These are phyloP conservation scores for Isoetes taiwanensis DNA, from an alignment of 75 land plant genomes.

Conservation along the genomic window DNA sequence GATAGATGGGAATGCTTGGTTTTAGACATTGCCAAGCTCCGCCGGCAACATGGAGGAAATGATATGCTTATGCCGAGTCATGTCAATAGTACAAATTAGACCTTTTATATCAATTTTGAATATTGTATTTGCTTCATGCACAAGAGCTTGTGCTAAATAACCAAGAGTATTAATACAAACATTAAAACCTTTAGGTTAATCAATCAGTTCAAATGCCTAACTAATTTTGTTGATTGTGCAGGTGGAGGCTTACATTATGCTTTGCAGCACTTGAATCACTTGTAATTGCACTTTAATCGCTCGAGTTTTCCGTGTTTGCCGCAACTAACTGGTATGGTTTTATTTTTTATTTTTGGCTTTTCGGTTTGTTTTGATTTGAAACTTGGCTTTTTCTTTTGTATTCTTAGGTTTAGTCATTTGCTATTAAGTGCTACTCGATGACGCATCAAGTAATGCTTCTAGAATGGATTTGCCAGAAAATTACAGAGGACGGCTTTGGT, in stretches of 20 bases:
- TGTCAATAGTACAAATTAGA: too few relatives aligned
- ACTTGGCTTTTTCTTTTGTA: neutral
- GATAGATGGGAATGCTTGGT: too few relatives aligned
- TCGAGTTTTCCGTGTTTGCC: conserved; percentile 67
- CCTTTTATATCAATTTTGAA: too few relatives aligned
- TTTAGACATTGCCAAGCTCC: too few relatives aligned
- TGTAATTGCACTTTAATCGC: conserved; percentile 48
- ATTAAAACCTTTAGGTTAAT: too few relatives aligned
- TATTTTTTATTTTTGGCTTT: neutral
- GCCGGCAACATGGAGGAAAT: too few relatives aligned
- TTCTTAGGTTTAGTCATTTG: conserved; percentile 56
- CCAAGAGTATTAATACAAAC: too few relatives aligned
- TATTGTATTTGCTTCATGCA: too few relatives aligned
- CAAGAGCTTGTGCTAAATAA: too few relatives aligned
- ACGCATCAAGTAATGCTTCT: conserved; percentile 71
- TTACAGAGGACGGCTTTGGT: conserved; percentile 96
- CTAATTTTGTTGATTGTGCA: conserved; percentile 34
- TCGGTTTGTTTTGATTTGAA: neutral
- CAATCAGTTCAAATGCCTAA: too few relatives aligned
- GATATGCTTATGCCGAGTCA: too few relatives aligned
- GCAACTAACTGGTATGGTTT: conserved; percentile 45
- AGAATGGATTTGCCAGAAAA: conserved; percentile 85
- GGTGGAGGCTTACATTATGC: conserved; percentile 82
- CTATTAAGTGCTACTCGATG: conserved; percentile 44
- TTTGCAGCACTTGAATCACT: conserved; percentile 68